Conservation (phyloP, 805 yeast species). For the Metahyphopichia silvanorum region DNA sequence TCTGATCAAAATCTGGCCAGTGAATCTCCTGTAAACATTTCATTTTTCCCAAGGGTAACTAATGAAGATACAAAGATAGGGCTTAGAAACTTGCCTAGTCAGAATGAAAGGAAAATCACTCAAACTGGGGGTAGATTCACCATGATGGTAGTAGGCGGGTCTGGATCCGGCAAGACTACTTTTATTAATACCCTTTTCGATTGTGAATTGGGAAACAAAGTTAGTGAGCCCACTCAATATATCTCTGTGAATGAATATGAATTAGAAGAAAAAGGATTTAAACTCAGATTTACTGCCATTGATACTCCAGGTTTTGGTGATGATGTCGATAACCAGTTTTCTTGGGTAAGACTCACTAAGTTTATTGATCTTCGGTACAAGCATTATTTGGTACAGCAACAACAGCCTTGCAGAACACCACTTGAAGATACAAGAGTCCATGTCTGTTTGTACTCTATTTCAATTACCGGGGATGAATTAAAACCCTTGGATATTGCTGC, state of each 20-base stretch:
- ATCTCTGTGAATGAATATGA: conserved; percentile 41
- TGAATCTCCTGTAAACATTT: too few relatives aligned
- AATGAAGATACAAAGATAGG: too few relatives aligned
- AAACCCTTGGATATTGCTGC: conserved; percentile 32
- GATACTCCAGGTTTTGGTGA: conserved; percentile 81
- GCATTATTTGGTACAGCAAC: conserved; percentile 67
- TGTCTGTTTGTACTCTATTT: conserved; percentile 78
- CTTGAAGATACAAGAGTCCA: conserved; percentile 69
- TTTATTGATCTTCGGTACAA: conserved; percentile 79
- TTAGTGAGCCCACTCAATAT: conserved; percentile 21
- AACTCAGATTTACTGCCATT: conserved; percentile 57
- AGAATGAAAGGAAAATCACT: too few relatives aligned
- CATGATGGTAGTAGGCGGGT: conserved; percentile 34
- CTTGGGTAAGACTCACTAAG: conserved; percentile 48
- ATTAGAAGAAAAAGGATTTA: conserved; percentile 65
- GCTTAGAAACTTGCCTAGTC: too few relatives aligned
- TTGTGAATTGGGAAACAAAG: conserved; percentile 12
- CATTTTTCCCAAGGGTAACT: too few relatives aligned
- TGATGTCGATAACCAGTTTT: conserved; percentile 44
- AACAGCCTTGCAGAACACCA: conserved; percentile 29
- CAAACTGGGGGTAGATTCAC: conserved; percentile 33
- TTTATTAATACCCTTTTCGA: conserved; percentile 80
- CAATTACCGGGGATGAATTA: conserved; percentile 59
- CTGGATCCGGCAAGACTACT: conserved; percentile 62
- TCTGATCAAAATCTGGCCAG: too few relatives aligned